These are phyloP conservation scores for Calvatia gigantea DNA, from an alignment of 768 basidiomycete genomes.

Conservation along the genomic window DNA sequence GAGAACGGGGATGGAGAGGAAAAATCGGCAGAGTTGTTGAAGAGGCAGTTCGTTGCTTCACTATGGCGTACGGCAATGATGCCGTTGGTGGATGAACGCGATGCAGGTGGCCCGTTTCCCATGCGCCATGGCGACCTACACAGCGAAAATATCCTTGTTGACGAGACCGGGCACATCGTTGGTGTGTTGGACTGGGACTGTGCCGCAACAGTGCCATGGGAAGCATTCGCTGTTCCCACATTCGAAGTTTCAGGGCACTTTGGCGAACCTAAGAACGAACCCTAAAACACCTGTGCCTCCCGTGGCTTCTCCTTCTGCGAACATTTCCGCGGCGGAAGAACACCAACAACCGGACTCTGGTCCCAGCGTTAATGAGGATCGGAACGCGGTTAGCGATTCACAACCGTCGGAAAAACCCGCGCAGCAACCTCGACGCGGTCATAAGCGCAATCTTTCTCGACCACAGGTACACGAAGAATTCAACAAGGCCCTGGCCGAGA, in stretches of 20 bases:
- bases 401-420: not conserved
- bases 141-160: slow-evolving; percentile 39
- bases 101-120: slow-evolving; percentile 37
- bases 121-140: slow-evolving; percentile 40
- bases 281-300: slow-evolving; percentile 14
- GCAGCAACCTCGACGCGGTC: slow-evolving; percentile 1
- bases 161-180: slow-evolving; percentile 35
- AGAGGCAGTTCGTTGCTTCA: slow-evolving; percentile 34
- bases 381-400: not conserved
- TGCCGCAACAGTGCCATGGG: slow-evolving; percentile 41
- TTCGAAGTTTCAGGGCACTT: slow-evolving; percentile 40
- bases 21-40: slow-evolving; percentile 25
- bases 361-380: not conserved
- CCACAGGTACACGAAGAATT: slow-evolving; percentile 17
- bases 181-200: slow-evolving; percentile 42
- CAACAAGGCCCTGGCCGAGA: slow-evolving; percentile 13
- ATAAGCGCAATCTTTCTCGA: slow-evolving; percentile 10
- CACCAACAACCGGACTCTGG: not conserved
- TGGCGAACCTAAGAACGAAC: slow-evolving; percentile 23
- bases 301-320: slow-evolving; percentile 12
- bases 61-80: slow-evolving; percentile 39
- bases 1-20: slow-evolving; percentile 14
- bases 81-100: slow-evolving; percentile 35
- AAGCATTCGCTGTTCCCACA: slow-evolving; percentile 38
- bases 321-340: not conserved